Base-by-base conservation (phyloP, 805 yeast species). In the Candida railenensis region DNA sequence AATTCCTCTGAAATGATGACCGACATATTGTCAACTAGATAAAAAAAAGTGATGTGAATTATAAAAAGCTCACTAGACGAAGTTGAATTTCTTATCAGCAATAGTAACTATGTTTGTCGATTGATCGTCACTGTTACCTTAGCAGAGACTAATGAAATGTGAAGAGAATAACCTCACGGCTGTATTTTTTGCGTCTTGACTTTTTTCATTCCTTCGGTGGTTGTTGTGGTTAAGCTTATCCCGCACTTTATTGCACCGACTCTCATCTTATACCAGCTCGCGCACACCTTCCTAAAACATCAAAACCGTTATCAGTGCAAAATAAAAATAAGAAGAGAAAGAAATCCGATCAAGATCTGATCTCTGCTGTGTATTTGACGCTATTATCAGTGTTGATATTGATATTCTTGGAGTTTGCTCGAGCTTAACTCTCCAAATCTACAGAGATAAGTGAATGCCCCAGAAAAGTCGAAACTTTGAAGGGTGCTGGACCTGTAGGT, bases 401-500 rank as follows among this genome's bases (percentile, higher is more conserved):
- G n/a, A n/a, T n/a, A n/a, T n/a, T n/a, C n/a, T n/a, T n/a, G n/a
- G n/a, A n/a, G n/a, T 28, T 28, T 22, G 5, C 16, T 18, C 28
- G 34, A 14, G 15, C 15, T 33, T 33, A 7, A 33, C 18, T 8
- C 15, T 33, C 36, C 36, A 7, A 33, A 5, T 11, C 30, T 7
- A 25, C 11, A 25, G n/a, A 25, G 5, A 16, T 18, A 12, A 22
- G 30, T 18, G 5, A 5, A 62, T 60, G 65, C 36, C 58, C 20
- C 57, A 55, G 16, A 54, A 54, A 42, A 62, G 61, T 19, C 59
- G 77, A 40, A 66, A 61, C 42, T 77, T 77, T 56, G 65, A 73
- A 39, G 84, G 84, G 3, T 80, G 84, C 58, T 76, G 78, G 68
- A 80, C 83, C 4, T 80, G 84, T 52, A 63, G 84, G 34, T 55